phyloP scores from a whole-genome alignment of 768 basidiomycete species.

The Pholiota conissans region DNA sequence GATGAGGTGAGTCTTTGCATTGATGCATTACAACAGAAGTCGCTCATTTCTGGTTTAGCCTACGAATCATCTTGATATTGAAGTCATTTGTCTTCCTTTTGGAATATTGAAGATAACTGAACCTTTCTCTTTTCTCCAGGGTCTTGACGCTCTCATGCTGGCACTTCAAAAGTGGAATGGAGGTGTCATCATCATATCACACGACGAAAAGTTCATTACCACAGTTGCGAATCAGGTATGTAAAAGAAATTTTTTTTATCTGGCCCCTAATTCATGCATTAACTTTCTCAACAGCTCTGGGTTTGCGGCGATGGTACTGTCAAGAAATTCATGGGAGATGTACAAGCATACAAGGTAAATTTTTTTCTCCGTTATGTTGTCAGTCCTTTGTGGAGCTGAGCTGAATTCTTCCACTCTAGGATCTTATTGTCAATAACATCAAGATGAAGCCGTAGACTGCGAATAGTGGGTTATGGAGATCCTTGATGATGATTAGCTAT shows the following conservation, averaged over 20 bases:
- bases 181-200: conserved; percentile 90
- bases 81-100: conserved; percentile 41
- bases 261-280: neutral
- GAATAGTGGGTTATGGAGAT: too few relatives aligned
- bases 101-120: neutral
- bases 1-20: conserved; percentile 73
- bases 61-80: conserved; percentile 95
- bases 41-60: conserved; percentile 62
- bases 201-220: conserved; percentile 95
- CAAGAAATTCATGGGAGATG: conserved; percentile 84
- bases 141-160: conserved; percentile 92
- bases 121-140: conserved; percentile 50
- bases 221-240: conserved; percentile 81
- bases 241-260: neutral
- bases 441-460: conserved; percentile 48
- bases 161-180: conserved; percentile 84
- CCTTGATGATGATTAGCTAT: too few relatives aligned
- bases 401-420: conserved; percentile 36
- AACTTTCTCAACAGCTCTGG: conserved; percentile 72
- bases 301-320: conserved; percentile 87
- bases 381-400: neutral
- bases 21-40: too few relatives aligned
- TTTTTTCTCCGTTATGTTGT: neutral
- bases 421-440: conserved; percentile 73
- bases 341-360: conserved; percentile 83